Conservation (phyloP, 1,139 yeast genomes). For the Kurtzmaniella natalensis region DNA sequence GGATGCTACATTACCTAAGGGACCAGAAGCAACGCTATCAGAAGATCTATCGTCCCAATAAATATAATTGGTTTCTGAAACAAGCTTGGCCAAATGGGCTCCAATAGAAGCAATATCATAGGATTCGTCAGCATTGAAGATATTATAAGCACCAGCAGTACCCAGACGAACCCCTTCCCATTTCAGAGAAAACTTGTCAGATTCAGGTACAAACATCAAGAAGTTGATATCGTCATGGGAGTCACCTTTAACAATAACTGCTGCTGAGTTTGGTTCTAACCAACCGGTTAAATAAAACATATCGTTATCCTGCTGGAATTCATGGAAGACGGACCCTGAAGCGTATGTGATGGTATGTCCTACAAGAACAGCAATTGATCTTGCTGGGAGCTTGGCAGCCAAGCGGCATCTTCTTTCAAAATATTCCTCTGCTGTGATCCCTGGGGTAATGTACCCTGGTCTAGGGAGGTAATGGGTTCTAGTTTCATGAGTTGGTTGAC, state of each 20-base stretch:
- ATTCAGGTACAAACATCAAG: conserved; percentile 86
- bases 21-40: background rate
- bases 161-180: conserved; percentile 98
- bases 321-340: conserved; percentile 86
- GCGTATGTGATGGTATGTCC: conserved; percentile 75
- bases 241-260: conserved; percentile 62
- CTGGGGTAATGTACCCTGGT: conserved; percentile 83
- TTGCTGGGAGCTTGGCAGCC: conserved; percentile 53
- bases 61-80: conserved; percentile 44
- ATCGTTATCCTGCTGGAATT: conserved; percentile 89
- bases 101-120: conserved; percentile 44
- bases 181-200: conserved; percentile 67
- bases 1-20: conserved; percentile 3
- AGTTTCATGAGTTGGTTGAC: conserved; percentile 86
- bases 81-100: conserved; percentile 39
- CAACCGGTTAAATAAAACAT: conserved; percentile 86
- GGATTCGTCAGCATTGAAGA: conserved; percentile 83
- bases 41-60: conserved; percentile 40
- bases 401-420: conserved; percentile 61
- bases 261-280: conserved; percentile 85
- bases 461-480: conserved; percentile 67
- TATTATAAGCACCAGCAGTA: conserved; percentile 69
- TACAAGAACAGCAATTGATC: conserved; percentile 67
- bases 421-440: conserved; percentile 81
- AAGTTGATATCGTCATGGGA: conserved; percentile 52